Evolutionary conservation across 129 eudicot species (phyloP).

Genomic region (Kitagawia praeruptora): DNA sequence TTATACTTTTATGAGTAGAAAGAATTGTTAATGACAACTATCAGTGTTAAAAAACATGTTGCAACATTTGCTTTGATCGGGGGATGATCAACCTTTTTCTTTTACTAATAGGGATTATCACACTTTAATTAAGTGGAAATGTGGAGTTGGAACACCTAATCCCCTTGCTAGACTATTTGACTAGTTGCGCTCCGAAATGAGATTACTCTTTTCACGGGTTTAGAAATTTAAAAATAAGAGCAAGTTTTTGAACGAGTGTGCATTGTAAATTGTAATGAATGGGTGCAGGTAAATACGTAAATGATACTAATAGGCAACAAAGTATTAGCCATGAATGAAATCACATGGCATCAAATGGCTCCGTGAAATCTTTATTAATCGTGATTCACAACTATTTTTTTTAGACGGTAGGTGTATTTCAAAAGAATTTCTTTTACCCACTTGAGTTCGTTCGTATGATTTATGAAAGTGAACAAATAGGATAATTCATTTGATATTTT

Average conservation of each 20-base stretch:
- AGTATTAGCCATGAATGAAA: not conserved
- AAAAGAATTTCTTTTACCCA: no score
- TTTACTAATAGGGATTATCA: not conserved
- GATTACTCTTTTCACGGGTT: constrained; percentile 1
- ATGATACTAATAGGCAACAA: not conserved
- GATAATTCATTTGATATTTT: no score
- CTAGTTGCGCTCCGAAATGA: not conserved
- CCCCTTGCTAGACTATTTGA: not conserved
- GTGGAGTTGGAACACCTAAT: not conserved
- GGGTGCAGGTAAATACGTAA: not conserved
- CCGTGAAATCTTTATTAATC: not conserved
- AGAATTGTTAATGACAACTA: no score
- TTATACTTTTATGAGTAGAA: no score
- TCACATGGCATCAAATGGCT: not conserved
- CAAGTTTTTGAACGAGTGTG: not conserved
- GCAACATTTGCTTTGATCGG: not conserved
- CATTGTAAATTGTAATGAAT: not conserved
- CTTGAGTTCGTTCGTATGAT: no score
- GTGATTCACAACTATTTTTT: not conserved
- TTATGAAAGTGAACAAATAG: no score
- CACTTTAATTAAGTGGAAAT: not conserved
- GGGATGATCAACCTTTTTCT: not conserved
- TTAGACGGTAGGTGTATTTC: no score
- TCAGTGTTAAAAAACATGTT: no score
- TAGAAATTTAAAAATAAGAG: not conserved